Conservation (phyloP, 352 stramenopile genomes). For the Globisporangium alternatum region DNA sequence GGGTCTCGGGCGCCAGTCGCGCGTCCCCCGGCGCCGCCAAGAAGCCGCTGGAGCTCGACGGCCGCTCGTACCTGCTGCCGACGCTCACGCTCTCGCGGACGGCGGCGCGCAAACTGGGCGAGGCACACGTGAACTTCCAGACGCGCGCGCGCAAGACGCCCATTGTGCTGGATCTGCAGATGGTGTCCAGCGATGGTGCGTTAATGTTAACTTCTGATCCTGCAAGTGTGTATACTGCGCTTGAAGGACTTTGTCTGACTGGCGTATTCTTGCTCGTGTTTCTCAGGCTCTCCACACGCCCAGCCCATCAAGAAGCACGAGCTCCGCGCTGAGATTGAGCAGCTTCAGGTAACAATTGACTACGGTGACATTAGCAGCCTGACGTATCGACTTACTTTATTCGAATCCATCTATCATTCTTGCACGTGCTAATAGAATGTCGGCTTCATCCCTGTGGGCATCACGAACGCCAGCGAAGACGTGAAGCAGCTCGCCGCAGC, state of each 20-base stretch:
- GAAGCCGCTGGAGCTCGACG: constrained; percentile 47
- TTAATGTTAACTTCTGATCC: not conserved
- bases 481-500: constrained; percentile 64
- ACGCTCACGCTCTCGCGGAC: constrained; percentile 56
- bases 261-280: not conserved
- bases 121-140: constrained; percentile 39
- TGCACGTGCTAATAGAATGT: constrained; percentile 24
- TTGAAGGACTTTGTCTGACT: not conserved
- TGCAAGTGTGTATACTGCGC: not conserved
- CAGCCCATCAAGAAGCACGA: constrained; percentile 79
- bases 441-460: constrained; percentile 65
- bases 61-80: constrained; percentile 68
- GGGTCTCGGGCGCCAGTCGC: constrained; percentile 23
- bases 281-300: constrained; percentile 64
- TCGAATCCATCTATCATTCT: not conserved
- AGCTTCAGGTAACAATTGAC: constrained; percentile 39
- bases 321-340: constrained; percentile 60
- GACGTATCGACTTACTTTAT: not conserved
- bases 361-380: not conserved
- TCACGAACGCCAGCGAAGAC: constrained; percentile 86
- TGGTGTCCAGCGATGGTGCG: constrained; percentile 70
- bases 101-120: constrained; percentile 18
- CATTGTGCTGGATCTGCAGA: constrained; percentile 69
- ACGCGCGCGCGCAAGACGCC: constrained; percentile 42
- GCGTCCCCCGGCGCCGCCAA: constrained; percentile 14